phyloP scores from a whole-genome alignment of 441 rosid genomes.

The Corymbia calophylla region DNA sequence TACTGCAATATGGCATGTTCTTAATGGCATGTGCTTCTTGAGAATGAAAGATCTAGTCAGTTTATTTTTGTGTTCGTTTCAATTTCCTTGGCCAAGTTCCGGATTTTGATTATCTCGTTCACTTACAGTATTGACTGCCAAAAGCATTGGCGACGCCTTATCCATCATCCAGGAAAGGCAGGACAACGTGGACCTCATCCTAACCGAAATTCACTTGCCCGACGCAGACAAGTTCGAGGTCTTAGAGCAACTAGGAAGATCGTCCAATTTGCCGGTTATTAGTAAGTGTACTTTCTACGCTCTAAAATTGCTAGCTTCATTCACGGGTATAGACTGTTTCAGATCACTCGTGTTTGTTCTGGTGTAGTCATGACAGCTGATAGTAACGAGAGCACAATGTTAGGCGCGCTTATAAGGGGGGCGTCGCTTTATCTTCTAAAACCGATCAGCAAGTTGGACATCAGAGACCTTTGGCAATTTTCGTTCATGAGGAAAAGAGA shows the following conservation, averaged over 20 bases:
- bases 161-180: constrained; percentile 13
- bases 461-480: constrained; percentile 41
- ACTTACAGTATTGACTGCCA: constrained; percentile 28
- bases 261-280: constrained; percentile 27
- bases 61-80: not conserved
- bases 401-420: constrained; percentile 35
- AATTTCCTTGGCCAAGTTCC: not conserved
- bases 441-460: constrained; percentile 21
- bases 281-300: constrained; percentile 14
- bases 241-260: constrained; percentile 23
- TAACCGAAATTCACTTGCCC: constrained; percentile 31
- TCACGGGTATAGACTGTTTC: not conserved
- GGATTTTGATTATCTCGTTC: not conserved
- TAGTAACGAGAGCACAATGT: constrained; percentile 9
- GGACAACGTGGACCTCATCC: constrained; percentile 24
- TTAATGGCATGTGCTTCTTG: not conserved
- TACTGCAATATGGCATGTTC: not conserved
- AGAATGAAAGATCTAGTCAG: not conserved
- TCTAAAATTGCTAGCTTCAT: not conserved
- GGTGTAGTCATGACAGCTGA: constrained; percentile 28
- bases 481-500: constrained; percentile 6
- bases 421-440: constrained; percentile 31
- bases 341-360: not conserved
- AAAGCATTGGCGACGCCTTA: constrained; percentile 24
- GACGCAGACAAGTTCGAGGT: constrained; percentile 41